Base-by-base conservation (phyloP, 495 filamentous ascomycete genomes). In the Penicillium alfredii region DNA sequence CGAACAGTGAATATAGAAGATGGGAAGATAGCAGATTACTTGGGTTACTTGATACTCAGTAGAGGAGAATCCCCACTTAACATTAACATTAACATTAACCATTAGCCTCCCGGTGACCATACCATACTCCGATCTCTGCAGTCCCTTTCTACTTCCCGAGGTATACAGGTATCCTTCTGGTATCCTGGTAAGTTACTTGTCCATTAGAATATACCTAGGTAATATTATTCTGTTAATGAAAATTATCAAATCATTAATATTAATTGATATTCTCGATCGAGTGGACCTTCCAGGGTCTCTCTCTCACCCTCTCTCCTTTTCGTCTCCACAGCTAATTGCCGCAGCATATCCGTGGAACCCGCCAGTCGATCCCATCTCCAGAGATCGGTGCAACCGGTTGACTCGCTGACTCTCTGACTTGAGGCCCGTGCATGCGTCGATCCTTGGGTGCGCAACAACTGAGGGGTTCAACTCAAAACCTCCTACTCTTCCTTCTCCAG, bases 361-460 rank as follows among this genome's bases (percentile, higher is more conserved):
- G 23, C 41, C 35, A 51, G 49, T 39, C 46, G 55, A 53, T 60
- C 35, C 50, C 45, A 47, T 52, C 53, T 56, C 49, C 50, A 50
- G 53, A 55, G 46, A 55, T 52, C 51, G 40, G 40, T 61, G 53
- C 53, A 52, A 52, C 53, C 47, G 44, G 41, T 49, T 45, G 38
- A 41, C 49, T 55, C 38, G 38, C 35, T 47, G 46, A 54, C 45
- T 50, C 43, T 38, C 40, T 42, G 38, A 29, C 41, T 32, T 29
- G 39, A 34, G 61, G 62, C 50, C 62, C 58, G 62, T 66, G 62
- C 62, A 63, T 47, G 39, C n/a, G 58, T 53, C 56, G 61, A 65
- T 65, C 61, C 55, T 39, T 59, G 50, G 48, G 47, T 52, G 40
- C 47, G 40, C 49, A 42, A 47, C 44, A 46, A 55, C 43, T 42